Base-by-base conservation (phyloP, 1,284 basidiomycete genomes). In the Boletus sp. region DNA sequence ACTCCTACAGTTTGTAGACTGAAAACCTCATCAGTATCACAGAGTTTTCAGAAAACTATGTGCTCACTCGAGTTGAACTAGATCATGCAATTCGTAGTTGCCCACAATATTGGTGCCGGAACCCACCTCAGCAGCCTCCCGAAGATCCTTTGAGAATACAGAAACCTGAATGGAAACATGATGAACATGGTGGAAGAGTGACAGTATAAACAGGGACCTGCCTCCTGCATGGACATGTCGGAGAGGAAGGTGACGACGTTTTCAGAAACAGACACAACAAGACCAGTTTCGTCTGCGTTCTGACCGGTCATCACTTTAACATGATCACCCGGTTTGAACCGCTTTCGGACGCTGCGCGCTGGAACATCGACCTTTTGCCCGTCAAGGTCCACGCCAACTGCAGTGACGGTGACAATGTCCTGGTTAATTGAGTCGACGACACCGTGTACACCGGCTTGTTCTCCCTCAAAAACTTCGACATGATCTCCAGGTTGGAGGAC, bases 401-500 rank as follows among this genome's bases (percentile, higher is more conserved):
- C 86, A 44, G 84, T 83, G 57, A 98, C 82, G 2, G 88, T 84
- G 41, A 98, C 90, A 16, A 94, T 80, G 49, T 98, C 93, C 57
- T 88, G 84, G 30, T 81, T 77, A 56, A 99, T 90, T 46, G 92
- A 86, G 52, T 94, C 90, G 26, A 99, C 91, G 3, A 86, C 81
- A 71, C 96, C 96, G 55, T 91, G 84, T 25, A 97, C 82, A 55
- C 96, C 95, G 3, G 90, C 78, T 65, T 97, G 93, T 69, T 97
- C 94, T 34, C 96, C 95, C 67, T 98, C 94, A 57, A 93, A 94
- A 26, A 99, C 93, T 66, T 99, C 95, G 46, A 99, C 84, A 58
- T 95, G 91, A 69, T 99, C 95, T 49, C 95, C 96, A 0, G 95
- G 95, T 63, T 96, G 93, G n/a, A 99, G 73, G 5, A 94, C 89